Percentiles rank a stretch among this genome's conserved stretches.
Evolutionary conservation across 148 eudicot species (phyloP).

Genomic region (Salicornia ramosissima): DNA sequence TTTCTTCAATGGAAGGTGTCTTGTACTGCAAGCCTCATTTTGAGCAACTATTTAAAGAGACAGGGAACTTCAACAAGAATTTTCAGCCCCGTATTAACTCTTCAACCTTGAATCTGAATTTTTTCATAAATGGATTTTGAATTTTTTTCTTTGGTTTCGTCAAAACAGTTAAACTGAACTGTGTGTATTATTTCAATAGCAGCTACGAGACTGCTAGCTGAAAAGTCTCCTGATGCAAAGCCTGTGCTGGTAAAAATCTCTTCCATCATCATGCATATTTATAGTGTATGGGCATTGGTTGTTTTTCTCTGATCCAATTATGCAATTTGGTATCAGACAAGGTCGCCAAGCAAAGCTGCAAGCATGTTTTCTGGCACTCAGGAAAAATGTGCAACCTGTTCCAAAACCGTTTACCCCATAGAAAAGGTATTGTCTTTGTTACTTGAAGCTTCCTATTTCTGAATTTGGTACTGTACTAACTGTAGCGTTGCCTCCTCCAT

Average conservation of each 20-base stretch:
- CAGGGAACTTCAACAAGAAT: conserved; percentile 82
- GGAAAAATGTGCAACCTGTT: conserved; percentile 87
- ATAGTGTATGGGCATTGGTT: background rate
- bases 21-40: conserved; percentile 95
- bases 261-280: background rate
- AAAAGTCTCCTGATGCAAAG: conserved; percentile 40
- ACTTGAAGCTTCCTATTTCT: background rate
- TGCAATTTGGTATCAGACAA: conserved; percentile 43
- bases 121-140: background rate
- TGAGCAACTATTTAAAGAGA: conserved; percentile 94
- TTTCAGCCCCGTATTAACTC: conserved; percentile 68
- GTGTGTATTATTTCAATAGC: conserved; percentile 37
- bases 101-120: background rate
- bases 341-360: conserved; percentile 82
- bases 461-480: background rate
- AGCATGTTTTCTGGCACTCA: conserved; percentile 93
- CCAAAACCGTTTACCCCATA: conserved; percentile 84
- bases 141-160: too few species aligned
- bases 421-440: conserved; percentile 58
- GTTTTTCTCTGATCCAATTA: conserved; percentile 14
- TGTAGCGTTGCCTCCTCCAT: too few species aligned
- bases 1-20: conserved; percentile 91
- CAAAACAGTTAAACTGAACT: conserved; percentile 3
- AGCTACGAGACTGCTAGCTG: conserved; percentile 68
- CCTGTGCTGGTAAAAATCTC: conserved; percentile 64